Conservation (phyloP, 2,329 filamentous ascomycete genomes). For the Microdochium bolleyi region DNA sequence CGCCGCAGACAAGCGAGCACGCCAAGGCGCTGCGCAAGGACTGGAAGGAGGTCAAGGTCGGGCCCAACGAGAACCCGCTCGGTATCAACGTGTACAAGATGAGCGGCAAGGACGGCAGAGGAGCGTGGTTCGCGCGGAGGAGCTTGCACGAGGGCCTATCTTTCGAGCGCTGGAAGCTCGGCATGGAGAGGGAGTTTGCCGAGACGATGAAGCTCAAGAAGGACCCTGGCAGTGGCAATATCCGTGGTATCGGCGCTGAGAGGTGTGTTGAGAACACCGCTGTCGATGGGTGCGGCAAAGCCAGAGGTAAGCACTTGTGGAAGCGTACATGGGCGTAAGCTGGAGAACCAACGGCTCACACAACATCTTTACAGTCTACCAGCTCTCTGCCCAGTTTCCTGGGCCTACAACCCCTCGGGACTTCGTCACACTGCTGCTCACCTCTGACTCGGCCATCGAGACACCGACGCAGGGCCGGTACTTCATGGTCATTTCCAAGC, state of each 20-base stretch:
- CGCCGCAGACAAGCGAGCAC: slow-evolving; percentile 35
- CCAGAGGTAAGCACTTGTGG: slow-evolving; percentile 43
- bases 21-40: slow-evolving; percentile 60
- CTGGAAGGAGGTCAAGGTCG: slow-evolving; percentile 81
- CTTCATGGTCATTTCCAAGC: slow-evolving; percentile 83
- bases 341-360: slow-evolving; percentile 4
- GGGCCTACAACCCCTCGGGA: slow-evolving; percentile 82
- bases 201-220: slow-evolving; percentile 67
- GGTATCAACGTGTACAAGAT: slow-evolving; percentile 76
- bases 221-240: slow-evolving; percentile 62
- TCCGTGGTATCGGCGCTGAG: slow-evolving; percentile 82
- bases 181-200: slow-evolving; percentile 70
- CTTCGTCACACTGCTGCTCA: slow-evolving; percentile 74
- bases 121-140: slow-evolving; percentile 81
- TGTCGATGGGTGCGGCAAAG: slow-evolving; percentile 48
- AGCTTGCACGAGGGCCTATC: slow-evolving; percentile 74
- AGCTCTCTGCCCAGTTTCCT: slow-evolving; percentile 83
- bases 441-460: slow-evolving; percentile 46
- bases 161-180: slow-evolving; percentile 71
- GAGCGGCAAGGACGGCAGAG: slow-evolving; percentile 68
- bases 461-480: slow-evolving; percentile 38
- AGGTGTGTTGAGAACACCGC: slow-evolving; percentile 57
- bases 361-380: slow-evolving; percentile 52
- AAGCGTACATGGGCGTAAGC: no score
- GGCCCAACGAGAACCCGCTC: slow-evolving; percentile 64